phyloP scores from a whole-genome alignment of 768 basidiomycete genomes.

The Tricholoma flavovirens region DNA sequence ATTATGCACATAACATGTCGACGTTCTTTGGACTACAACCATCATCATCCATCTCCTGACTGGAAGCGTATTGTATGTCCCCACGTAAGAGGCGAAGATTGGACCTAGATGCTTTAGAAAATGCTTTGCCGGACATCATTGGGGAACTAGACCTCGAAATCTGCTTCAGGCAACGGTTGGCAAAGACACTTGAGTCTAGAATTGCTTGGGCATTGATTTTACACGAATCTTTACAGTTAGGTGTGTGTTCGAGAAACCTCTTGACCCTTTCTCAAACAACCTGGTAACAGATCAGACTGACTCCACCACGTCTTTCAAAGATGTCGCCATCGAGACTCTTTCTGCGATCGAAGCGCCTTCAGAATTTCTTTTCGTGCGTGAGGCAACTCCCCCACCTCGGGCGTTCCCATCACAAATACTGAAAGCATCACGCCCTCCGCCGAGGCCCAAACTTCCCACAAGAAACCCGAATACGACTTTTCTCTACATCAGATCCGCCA shows the following conservation, averaged over 20 bases:
- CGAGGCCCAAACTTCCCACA: slow-evolving; percentile 18
- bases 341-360: slow-evolving; percentile 33
- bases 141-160: slow-evolving; percentile 45
- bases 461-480: slow-evolving; percentile 25
- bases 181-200: slow-evolving; percentile 35
- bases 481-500: slow-evolving; percentile 33
- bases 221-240: slow-evolving; percentile 30
- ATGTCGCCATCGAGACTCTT: slow-evolving; percentile 38
- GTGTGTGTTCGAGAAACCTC: slow-evolving; percentile 14
- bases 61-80: no score
- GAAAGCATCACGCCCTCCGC: slow-evolving; percentile 21
- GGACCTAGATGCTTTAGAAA: slow-evolving; percentile 2
- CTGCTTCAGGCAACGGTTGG: slow-evolving; percentile 34
- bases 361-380: slow-evolving; percentile 31
- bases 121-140: slow-evolving; percentile 18
- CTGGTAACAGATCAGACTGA: slow-evolving; percentile 9
- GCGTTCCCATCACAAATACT: slow-evolving; percentile 13
- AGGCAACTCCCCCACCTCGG: slow-evolving; percentile 19
- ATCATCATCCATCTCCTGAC: not conserved
- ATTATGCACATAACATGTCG: not conserved
- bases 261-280: not conserved
- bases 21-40: not conserved
- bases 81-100: slow-evolving; percentile 14
- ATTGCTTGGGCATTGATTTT: slow-evolving; percentile 45
- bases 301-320: slow-evolving; percentile 27